These are phyloP conservation scores for Coniochaeta pulveracea DNA, from an alignment of 2,329 filamentous ascomycete species.

Conservation along the genomic window DNA sequence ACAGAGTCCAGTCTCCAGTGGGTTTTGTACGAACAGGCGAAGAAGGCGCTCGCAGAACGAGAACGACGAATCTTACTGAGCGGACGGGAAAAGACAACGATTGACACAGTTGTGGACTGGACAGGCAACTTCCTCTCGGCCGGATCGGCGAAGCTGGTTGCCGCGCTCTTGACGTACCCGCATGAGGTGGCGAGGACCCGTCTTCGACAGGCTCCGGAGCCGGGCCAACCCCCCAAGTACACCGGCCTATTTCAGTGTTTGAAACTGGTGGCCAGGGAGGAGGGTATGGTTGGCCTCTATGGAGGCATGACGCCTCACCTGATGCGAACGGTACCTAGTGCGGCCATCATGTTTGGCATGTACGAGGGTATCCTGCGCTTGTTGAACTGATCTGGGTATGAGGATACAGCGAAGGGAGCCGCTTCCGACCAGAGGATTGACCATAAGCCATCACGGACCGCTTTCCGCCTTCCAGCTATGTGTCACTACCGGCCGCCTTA, in stretches of 20 bases:
- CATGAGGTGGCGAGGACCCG: constrained; percentile 85
- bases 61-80: constrained; percentile 44
- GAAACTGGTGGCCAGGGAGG: constrained; percentile 75
- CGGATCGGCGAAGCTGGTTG: constrained; percentile 75
- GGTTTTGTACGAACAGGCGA: constrained; percentile 91
- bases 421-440: background rate
- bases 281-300: constrained; percentile 77
- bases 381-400: constrained; percentile 20
- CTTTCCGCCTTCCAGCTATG: too few species aligned
- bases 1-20: constrained; percentile 86
- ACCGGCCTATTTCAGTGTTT: constrained; percentile 84
- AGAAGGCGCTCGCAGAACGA: constrained; percentile 56
- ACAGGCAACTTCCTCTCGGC: constrained; percentile 70
- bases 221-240: constrained; percentile 66
- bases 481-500: too few species aligned
- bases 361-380: constrained; percentile 50
- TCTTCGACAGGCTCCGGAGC: constrained; percentile 71
- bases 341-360: constrained; percentile 94
- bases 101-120: constrained; percentile 69
- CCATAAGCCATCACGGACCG: too few species aligned
- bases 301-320: constrained; percentile 87
- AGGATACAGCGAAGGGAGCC: background rate
- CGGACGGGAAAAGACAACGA: constrained; percentile 53
- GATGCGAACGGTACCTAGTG: constrained; percentile 80
- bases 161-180: constrained; percentile 77